Percentiles rank a stretch among this genome's conserved stretches.
Conservation (phyloP, 768 basidiomycete species). For the Boletellus sp. region DNA sequence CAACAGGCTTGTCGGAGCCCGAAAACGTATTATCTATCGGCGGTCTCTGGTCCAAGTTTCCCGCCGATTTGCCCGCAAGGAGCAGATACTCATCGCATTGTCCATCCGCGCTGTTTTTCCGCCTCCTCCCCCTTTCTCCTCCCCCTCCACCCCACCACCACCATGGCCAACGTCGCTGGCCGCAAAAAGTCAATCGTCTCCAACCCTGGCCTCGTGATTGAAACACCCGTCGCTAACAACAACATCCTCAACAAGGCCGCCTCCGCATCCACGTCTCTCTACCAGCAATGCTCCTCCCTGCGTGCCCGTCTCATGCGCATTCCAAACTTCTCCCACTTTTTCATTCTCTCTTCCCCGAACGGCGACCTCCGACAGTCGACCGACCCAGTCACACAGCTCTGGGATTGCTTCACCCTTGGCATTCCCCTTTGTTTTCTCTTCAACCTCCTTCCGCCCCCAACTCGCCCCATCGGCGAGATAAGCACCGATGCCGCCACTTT, state of each 20-base stretch:
- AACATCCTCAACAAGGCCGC: slow-evolving; percentile 89
- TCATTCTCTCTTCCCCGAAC: slow-evolving; percentile 52
- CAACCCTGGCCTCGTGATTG: slow-evolving; percentile 61
- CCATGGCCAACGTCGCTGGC: slow-evolving; percentile 54
- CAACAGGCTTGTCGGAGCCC: slow-evolving; percentile 30
- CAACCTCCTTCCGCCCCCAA: slow-evolving; percentile 71
- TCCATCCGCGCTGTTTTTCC: neutral
- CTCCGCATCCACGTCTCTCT: slow-evolving; percentile 83
- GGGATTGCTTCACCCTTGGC: slow-evolving; percentile 91
- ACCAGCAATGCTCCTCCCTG: slow-evolving; percentile 85
- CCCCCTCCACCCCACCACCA: neutral
- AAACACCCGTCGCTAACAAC: slow-evolving; percentile 73
- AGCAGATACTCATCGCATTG: slow-evolving; percentile 3
- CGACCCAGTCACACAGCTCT: slow-evolving; percentile 92
- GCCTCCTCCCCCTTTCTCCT: neutral
- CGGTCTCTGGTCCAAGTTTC: slow-evolving; percentile 5
- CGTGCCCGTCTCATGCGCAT: slow-evolving; percentile 76
- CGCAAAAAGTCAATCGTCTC: slow-evolving; percentile 80
- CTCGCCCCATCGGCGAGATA: slow-evolving; percentile 46
- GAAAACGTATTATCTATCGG: slow-evolving; percentile 31
- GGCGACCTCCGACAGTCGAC: slow-evolving; percentile 69
- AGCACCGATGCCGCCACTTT: slow-evolving; percentile 63
- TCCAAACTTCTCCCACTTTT: slow-evolving; percentile 67
- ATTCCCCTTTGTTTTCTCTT: slow-evolving; percentile 94
- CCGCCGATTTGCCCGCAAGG: slow-evolving; percentile 10